Evolutionary conservation across 148 eudicot genomes (phyloP).

Genomic region (Rhododendron williamsianum): DNA sequence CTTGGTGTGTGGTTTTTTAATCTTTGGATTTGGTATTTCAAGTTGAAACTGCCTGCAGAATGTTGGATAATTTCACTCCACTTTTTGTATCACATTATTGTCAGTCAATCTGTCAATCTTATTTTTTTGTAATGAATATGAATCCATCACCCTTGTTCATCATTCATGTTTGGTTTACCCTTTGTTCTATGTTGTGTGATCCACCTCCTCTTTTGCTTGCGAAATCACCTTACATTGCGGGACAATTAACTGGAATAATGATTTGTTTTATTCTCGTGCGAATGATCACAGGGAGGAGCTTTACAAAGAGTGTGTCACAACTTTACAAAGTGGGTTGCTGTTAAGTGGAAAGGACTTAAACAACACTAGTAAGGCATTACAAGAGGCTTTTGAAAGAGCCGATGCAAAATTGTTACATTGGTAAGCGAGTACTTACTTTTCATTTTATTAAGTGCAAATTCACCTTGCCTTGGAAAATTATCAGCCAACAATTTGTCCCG

Average conservation of each 20-base stretch:
- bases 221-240: not conserved
- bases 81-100: not conserved
- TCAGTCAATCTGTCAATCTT: not conserved
- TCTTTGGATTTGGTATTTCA: not conserved
- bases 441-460: not conserved
- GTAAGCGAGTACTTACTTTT: constrained; percentile 32
- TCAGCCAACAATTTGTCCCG: constrained; percentile 9
- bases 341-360: constrained; percentile 51
- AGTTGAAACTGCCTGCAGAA: not conserved
- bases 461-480: not conserved
- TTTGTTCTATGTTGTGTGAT: not conserved
- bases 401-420: constrained; percentile 62
- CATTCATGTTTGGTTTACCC: not conserved
- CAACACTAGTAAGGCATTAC: constrained; percentile 45
- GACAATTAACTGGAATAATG: constrained; percentile 1
- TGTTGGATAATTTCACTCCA: not conserved
- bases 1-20: not conserved
- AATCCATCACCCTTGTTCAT: not conserved
- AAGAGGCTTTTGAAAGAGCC: constrained; percentile 56
- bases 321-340: constrained; percentile 67
- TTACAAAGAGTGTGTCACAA: constrained; percentile 71
- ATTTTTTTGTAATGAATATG: not conserved
- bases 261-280: not conserved
- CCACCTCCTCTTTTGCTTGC: not conserved
- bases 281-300: constrained; percentile 67